Percentiles rank a stretch among this genome's conserved stretches.
Conservation (phyloP, 2,329 filamentous ascomycete genomes). For the Talaromyces sp. region DNA sequence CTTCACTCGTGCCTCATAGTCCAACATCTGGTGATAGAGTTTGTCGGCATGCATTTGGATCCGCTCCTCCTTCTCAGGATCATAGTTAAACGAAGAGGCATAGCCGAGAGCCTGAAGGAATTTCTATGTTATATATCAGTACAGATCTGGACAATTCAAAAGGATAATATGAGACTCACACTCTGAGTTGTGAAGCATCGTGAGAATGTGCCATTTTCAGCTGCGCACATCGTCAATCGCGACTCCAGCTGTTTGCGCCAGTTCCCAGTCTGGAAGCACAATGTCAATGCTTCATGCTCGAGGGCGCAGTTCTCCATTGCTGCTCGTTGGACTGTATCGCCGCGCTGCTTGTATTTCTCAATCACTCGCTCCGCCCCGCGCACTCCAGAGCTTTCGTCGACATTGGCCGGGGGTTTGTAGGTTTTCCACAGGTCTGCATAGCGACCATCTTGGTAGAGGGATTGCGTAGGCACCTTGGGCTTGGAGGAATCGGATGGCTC, state of each 20-base stretch:
- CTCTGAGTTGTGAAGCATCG: conserved; percentile 88
- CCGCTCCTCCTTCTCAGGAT: conserved; percentile 73
- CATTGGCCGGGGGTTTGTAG: conserved; percentile 71
- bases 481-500: conserved; percentile 29
- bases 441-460: conserved; percentile 68
- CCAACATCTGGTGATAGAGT: conserved; percentile 83
- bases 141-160: not conserved
- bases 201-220: conserved; percentile 76
- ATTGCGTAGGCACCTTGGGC: conserved; percentile 51
- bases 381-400: conserved; percentile 68
- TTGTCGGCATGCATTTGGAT: conserved; percentile 96
- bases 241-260: conserved; percentile 59
- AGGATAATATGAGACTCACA: conserved; percentile 49
- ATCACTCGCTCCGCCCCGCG: conserved; percentile 83
- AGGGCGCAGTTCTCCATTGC: conserved; percentile 92
- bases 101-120: conserved; percentile 92
- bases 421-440: conserved; percentile 91
- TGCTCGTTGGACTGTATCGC: conserved; percentile 73
- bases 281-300: conserved; percentile 79
- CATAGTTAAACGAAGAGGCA: conserved; percentile 66
- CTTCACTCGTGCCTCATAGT: conserved; percentile 75
- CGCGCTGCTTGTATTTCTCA: conserved; percentile 81
- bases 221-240: conserved; percentile 74
- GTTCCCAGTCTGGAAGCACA: conserved; percentile 76
- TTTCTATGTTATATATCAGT: conserved; percentile 55